Evolutionary conservation across 139 green algal genomes (phyloP).

Genomic region (Micromonas pusilla): DNA sequence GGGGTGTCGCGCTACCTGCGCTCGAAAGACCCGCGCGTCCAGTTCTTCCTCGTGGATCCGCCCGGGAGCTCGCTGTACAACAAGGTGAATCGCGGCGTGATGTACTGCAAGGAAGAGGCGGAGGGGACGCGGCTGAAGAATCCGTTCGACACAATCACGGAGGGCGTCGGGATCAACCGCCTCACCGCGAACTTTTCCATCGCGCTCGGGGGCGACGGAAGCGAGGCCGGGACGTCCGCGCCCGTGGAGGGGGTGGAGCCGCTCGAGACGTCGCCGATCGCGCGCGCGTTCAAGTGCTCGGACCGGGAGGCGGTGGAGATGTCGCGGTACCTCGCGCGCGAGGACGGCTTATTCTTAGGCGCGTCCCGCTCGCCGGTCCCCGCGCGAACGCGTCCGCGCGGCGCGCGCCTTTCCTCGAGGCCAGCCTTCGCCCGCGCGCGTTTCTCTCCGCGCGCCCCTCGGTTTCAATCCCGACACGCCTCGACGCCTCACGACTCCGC

Average conservation of each 20-base stretch:
- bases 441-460: too few relatives aligned
- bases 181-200: conserved; percentile 81
- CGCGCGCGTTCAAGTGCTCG: conserved; percentile 66
- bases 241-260: neutral
- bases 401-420: too few relatives aligned
- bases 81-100: conserved; percentile 82
- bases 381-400: too few relatives aligned
- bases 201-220: conserved; percentile 32
- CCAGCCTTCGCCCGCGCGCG: too few relatives aligned
- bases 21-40: conserved; percentile 30
- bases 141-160: conserved; percentile 87
- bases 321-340: conserved; percentile 68
- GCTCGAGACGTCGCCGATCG: too few relatives aligned
- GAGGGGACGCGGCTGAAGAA: conserved; percentile 81
- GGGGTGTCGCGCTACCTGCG: conserved; percentile 54
- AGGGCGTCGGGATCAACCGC: conserved; percentile 85
- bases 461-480: too few relatives aligned
- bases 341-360: conserved; percentile 86
- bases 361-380: too few relatives aligned
- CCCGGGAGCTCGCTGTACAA: conserved; percentile 82
- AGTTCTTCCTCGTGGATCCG: conserved; percentile 74
- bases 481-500: too few relatives aligned
- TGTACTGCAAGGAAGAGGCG: conserved; percentile 74
- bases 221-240: neutral
- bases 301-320: conserved; percentile 81